Evolutionary conservation across 352 stramenopile species (phyloP), one percentile per base, ranked within the genome.

Genomic region (Saprolegnia parasitica): DNA sequence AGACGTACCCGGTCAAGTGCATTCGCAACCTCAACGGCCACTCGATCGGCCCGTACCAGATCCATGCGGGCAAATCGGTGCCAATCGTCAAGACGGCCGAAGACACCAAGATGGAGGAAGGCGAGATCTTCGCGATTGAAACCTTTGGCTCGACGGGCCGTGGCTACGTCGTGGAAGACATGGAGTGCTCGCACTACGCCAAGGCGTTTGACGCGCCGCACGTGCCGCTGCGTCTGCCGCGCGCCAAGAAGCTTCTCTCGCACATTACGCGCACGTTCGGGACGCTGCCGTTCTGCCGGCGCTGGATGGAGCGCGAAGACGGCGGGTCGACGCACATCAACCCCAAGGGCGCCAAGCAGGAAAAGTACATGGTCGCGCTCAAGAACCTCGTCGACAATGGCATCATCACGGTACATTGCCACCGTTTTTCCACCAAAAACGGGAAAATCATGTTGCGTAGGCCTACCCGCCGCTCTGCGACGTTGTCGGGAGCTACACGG

Each of bases 211-310:
- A 99, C 63, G 93, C 90, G 40, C 92, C 92, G 16, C 96, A 98
- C 73, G 93, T 99, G 37, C 94, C 96, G 15, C 74, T 99, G 46
- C 84, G 95, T 56, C 74, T 93, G 35, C 84, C 86, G 0, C 87
- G 89, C 11, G 87, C 96, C 18, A 98, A 98, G 75, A 97, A 98
- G 77, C 77, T 99, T 47, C 80, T 99, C 40, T 78, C 73, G 23
- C 97, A 99, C 77, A 98, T 99, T 73, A 99, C 98, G 73, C 98
- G 98, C 72, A 99, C 97, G 13, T 99, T 99, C 78, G 96, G 96
- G n/a, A 99, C 97, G 10, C 84, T 99, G 45, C 93, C 97, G 15
- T 99, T 99, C 81, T 99, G 97, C 77, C 85, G 91, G 57, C 82
- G 97, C 71, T 99, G 96, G 95, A 81, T 99, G 23, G 97, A 99